Evolutionary conservation across 768 basidiomycete genomes (phyloP), one percentile per base, ranked within the genome.

Genomic region (Mycena chlorophos): DNA sequence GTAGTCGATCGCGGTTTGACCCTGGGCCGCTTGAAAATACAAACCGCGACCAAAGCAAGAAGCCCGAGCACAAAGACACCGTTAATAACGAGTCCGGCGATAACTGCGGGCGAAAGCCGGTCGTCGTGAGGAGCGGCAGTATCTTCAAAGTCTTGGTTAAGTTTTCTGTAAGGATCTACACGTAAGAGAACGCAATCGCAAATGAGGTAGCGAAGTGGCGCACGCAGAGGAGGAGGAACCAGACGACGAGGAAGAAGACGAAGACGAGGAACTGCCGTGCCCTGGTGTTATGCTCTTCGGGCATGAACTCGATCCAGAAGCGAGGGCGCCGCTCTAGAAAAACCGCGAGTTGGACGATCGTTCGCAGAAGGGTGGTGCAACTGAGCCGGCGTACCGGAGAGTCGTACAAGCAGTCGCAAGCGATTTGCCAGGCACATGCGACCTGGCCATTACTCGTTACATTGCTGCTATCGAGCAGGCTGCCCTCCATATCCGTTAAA

Each of bases 321-420:
- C 45, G 8, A 46, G 45, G 12, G 45, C 27, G 6, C 45, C 45
- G 26, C 45, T 46, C 45, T 46, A 46, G 26, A 46, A 46, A 40
- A 26, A 6, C 8, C 17, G 17, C 17, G 31, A 46, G 8, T 6
- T 19, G 5, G 23, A 25, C 26, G 12, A 46, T 46, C 26, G 45
- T n/a, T 25, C 25, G 45, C 22, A 28, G 45, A 46, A 46, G 26
- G 20, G 22, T n/a, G n/a, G n/a, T n/a, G n/a, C n/a, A n/a, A n/a
- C n/a, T 4, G n/a, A n/a, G 45, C 8, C 12, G 45, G 8, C 14
- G 8, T 14, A 46, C 45, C 23, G 45, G 45, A 46, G 45, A 46
- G 45, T 46, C 27, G n/a, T 46, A 46, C 23, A 46, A 8, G 20
- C 45, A 46, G 22, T 46, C 45, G 45, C 45, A 46, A 27, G 45